Percentiles rank a stretch among this genome's conserved stretches.
phyloP scores from a whole-genome alignment of 805 yeast species.

The Monosporozyma aerobia region DNA sequence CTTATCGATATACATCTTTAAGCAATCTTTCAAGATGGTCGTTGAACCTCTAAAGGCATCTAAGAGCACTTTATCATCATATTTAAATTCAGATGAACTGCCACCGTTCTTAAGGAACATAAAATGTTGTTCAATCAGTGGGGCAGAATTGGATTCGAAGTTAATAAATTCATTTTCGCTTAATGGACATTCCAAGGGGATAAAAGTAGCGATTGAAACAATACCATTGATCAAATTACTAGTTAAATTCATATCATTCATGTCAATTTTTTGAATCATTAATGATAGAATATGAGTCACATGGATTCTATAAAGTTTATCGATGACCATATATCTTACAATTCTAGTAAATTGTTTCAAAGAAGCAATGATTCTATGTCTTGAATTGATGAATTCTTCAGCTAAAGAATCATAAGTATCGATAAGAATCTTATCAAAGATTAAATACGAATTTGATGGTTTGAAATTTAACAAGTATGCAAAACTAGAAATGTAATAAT shows the following conservation, averaged over 20 bases:
- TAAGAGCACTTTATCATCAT: slow-evolving; percentile 39
- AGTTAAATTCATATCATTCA: slow-evolving; percentile 78
- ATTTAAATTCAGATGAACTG: slow-evolving; percentile 41
- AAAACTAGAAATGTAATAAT: slow-evolving; percentile 50
- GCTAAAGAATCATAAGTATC: slow-evolving; percentile 74
- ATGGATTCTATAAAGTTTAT: slow-evolving; percentile 65
- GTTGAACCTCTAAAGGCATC: slow-evolving; percentile 66
- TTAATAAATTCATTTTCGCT: slow-evolving; percentile 33
- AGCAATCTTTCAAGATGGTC: slow-evolving; percentile 52
- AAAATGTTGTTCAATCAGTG: slow-evolving; percentile 59
- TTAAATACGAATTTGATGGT: slow-evolving; percentile 35
- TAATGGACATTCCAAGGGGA: slow-evolving; percentile 59
- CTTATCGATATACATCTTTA: slow-evolving; percentile 49
- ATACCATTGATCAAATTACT: slow-evolving; percentile 61
- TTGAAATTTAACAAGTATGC: slow-evolving; percentile 56
- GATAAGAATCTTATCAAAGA: slow-evolving; percentile 45
- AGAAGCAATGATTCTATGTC: slow-evolving; percentile 73
- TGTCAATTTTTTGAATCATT: slow-evolving; percentile 73
- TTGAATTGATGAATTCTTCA: slow-evolving; percentile 55
- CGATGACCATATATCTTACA: slow-evolving; percentile 54
- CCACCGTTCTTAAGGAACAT: slow-evolving; percentile 35
- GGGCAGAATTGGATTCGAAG: slow-evolving; percentile 34
- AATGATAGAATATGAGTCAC: slow-evolving; percentile 62
- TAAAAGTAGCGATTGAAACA: slow-evolving; percentile 58
- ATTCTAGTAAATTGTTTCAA: slow-evolving; percentile 57